These are phyloP conservation scores for Fusarium metavorans DNA, from an alignment of 2,329 filamentous ascomycete genomes.

Conservation along the genomic window DNA sequence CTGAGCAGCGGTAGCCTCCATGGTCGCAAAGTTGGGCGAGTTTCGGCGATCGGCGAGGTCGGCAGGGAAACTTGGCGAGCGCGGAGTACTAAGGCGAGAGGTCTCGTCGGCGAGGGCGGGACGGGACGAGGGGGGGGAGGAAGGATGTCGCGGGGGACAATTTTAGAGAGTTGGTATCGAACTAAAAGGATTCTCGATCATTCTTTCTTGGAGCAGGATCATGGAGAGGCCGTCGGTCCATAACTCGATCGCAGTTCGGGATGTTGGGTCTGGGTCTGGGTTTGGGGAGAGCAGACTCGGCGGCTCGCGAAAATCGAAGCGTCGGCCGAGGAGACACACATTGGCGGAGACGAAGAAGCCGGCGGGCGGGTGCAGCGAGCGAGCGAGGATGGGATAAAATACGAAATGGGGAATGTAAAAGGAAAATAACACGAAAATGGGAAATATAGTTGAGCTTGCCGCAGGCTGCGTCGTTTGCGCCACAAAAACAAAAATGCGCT, in stretches of 20 bases:
- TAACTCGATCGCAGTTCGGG: slow-evolving; percentile 48
- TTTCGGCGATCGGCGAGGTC: slow-evolving; percentile 18
- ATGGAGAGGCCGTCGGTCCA: slow-evolving; percentile 49
- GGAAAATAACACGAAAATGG: background rate
- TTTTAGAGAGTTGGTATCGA: slow-evolving; percentile 39
- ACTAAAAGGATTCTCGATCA: slow-evolving; percentile 48
- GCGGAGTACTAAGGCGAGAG: slow-evolving; percentile 18
- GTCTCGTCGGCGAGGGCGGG: slow-evolving; percentile 17
- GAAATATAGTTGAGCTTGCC: slow-evolving; percentile 9
- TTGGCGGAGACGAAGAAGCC: slow-evolving; percentile 46
- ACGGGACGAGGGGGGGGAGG: background rate
- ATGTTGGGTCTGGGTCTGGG: slow-evolving; percentile 34
- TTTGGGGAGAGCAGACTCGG: slow-evolving; percentile 48
- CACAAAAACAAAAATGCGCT: slow-evolving; percentile 9
- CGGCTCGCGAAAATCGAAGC: slow-evolving; percentile 52
- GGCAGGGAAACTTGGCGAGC: slow-evolving; percentile 18
- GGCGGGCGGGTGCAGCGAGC: background rate
- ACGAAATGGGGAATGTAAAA: background rate
- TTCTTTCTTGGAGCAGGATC: slow-evolving; percentile 49
- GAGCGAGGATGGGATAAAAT: background rate
- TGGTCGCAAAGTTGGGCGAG: slow-evolving; percentile 26
- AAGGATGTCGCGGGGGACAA: slow-evolving; percentile 25
- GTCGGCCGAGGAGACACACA: slow-evolving; percentile 52
- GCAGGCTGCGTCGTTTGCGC: slow-evolving; percentile 30
- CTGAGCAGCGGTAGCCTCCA: slow-evolving; percentile 36